Conservation (phyloP, 1,284 basidiomycete genomes). For the Sporisorium exsertum region DNA sequence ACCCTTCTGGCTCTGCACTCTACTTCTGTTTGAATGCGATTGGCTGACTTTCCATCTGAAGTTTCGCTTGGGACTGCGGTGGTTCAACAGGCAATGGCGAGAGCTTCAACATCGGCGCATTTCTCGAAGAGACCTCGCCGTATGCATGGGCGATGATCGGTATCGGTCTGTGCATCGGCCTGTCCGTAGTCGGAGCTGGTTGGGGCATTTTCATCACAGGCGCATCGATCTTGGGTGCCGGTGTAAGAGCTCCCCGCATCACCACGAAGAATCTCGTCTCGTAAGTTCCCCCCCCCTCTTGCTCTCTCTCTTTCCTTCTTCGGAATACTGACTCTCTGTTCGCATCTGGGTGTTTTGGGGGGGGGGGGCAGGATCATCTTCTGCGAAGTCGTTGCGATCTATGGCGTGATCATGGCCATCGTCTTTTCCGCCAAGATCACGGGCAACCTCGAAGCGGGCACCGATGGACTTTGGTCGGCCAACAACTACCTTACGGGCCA, state of each 20-base stretch:
- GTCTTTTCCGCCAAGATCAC: constrained; percentile 67
- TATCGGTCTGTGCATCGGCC: constrained; percentile 90
- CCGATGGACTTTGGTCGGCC: constrained; percentile 55
- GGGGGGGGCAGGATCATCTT: constrained; percentile 81
- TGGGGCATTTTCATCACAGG: constrained; percentile 99
- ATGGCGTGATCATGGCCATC: constrained; percentile 79
- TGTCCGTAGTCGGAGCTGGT: constrained; percentile 93
- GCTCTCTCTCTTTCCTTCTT: background rate
- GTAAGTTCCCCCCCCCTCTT: constrained; percentile 71
- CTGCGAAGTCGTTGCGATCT: constrained; percentile 97
- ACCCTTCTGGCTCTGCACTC: too few species aligned
- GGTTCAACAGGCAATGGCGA: constrained; percentile 43
- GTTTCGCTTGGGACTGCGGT: background rate
- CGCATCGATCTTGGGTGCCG: constrained; percentile 92
- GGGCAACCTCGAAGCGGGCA: constrained; percentile 54
- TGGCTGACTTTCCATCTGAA: background rate
- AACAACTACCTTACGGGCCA: constrained; percentile 67
- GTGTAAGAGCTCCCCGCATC: constrained; percentile 92
- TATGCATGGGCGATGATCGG: constrained; percentile 92
- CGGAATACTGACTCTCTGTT: too few species aligned
- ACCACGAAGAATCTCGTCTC: constrained; percentile 97
- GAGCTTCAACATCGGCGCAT: constrained; percentile 69
- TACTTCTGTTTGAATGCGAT: background rate
- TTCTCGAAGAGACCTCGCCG: constrained; percentile 92
- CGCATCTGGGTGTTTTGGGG: background rate